Evolutionary conservation across 2,329 filamentous ascomycete genomes (phyloP), one percentile per base, ranked within the genome.

Genomic region (Aspergillus sp.): DNA sequence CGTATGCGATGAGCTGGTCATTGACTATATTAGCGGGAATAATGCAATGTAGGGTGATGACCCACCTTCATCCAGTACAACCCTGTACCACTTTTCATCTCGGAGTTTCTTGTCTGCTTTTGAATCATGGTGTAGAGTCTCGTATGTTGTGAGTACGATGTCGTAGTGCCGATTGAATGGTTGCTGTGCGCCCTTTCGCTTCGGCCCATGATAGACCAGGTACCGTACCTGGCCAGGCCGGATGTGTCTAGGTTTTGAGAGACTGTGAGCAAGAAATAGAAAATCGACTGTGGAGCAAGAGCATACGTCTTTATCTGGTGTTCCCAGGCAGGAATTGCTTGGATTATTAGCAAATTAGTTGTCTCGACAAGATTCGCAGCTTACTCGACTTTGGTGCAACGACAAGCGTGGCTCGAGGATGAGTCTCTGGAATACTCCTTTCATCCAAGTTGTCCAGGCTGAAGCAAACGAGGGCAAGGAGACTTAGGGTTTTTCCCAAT

Each of bases 21-120:
- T 12, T 24, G 6, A 4, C 1, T 11, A 46, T 27, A 46, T 27
- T 27, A 24, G 23, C 11, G 3, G 19, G 14, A 4, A 15, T 15
- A 23, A 19, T 43, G 4, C 3, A 43, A 19, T 43, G 4, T 7
- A 43, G 17, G 17, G 17, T 3, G 19, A 21, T 19, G 19, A 31
- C 17, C 14, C 23, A 58, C 56, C 56, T 55, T 58, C 56, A 15
- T 58, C 56, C 9, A 58, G 45, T 21, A 54, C 44, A 19, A 58
- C 35, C 4, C 56, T 14, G 14, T 41, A n/a, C 56, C 56, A 54
- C 6, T 24, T 43, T 15, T 37, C 35, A 31, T 7, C 31, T 14
- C 19, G 23, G 7, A 58, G 46, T 6, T 9, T 14, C 12, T 27
- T 33, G 15, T 31, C 39, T 19, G 15, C 43, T 12, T 12, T 23